Percentiles rank a stretch among this genome's conserved stretches.
phyloP scores from a whole-genome alignment of 441 rosid genomes.

The Euphorbia celastroides region DNA sequence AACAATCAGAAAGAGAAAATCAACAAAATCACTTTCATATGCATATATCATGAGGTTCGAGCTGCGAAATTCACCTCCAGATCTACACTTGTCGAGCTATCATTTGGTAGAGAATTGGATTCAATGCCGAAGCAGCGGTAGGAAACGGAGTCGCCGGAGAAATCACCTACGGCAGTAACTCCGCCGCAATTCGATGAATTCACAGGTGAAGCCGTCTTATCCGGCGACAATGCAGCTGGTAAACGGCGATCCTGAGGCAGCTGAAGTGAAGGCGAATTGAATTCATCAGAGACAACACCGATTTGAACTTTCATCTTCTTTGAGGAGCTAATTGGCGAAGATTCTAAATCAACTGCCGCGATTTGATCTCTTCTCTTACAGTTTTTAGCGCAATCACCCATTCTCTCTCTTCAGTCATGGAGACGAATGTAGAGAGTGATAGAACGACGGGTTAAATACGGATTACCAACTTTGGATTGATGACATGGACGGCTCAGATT shows the following conservation, averaged over 20 bases:
- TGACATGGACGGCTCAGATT: constrained; percentile 17
- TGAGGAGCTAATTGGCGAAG: constrained; percentile 26
- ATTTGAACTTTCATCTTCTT: constrained; percentile 36
- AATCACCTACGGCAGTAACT: constrained; percentile 18
- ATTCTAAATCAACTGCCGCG: constrained; percentile 16
- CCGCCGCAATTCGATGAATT: constrained; percentile 19
- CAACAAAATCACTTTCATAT: neutral
- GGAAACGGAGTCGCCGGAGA: constrained; percentile 19
- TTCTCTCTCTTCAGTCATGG: constrained; percentile 18
- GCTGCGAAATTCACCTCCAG: constrained; percentile 37
- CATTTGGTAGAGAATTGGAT: constrained; percentile 28
- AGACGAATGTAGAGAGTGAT: neutral
- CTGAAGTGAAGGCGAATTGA: constrained; percentile 22
- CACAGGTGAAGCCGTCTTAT: constrained; percentile 4
- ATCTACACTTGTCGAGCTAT: constrained; percentile 36
- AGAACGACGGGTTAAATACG: constrained; percentile 14
- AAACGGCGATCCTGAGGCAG: constrained; percentile 19
- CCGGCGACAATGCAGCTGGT: constrained; percentile 9
- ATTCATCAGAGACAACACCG: constrained; percentile 11
- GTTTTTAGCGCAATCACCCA: constrained; percentile 20
- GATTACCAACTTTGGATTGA: neutral
- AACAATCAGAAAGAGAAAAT: neutral
- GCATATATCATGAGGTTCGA: neutral
- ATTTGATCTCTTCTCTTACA: constrained; percentile 25
- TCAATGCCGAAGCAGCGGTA: constrained; percentile 33